Conservation (phyloP, 1,284 basidiomycete genomes). For the Sanguinoderma infundibulare region DNA sequence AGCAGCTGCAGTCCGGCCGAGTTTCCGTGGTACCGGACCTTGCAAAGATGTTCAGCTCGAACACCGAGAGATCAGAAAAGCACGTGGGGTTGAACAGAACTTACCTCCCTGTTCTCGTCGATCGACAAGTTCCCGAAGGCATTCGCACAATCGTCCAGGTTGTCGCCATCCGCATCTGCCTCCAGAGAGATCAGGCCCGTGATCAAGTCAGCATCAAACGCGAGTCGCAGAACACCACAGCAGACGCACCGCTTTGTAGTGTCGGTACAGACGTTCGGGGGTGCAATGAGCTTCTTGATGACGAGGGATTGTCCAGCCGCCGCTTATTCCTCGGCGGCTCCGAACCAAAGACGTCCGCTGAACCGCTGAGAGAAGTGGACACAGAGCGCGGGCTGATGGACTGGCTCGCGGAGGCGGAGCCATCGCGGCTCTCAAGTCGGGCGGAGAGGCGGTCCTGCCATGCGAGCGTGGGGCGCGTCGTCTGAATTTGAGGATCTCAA, state of each 20-base stretch:
- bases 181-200: not conserved
- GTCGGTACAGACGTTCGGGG: not conserved
- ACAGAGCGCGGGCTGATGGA: not conserved
- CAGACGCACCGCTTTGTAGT: not conserved
- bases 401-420: constrained; percentile 28
- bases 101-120: constrained; percentile 76
- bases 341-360: not conserved
- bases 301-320: constrained; percentile 1
- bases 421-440: constrained; percentile 9
- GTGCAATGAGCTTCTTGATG: not conserved
- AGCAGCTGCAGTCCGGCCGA: constrained; percentile 79
- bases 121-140: constrained; percentile 76
- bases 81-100: not conserved
- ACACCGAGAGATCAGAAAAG: not conserved
- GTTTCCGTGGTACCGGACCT: constrained; percentile 80
- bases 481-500: constrained; percentile 49
- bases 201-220: not conserved
- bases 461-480: constrained; percentile 66
- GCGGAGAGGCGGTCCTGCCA: constrained; percentile 74
- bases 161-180: constrained; percentile 29
- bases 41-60: no score
- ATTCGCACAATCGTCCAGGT: constrained; percentile 57
- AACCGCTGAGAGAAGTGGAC: not conserved
- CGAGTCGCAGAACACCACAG: no score
- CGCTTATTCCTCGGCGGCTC: constrained; percentile 11